Evolutionary conservation across 768 basidiomycete genomes (phyloP).

Genomic region (Hortiboletus flavorubellus): DNA sequence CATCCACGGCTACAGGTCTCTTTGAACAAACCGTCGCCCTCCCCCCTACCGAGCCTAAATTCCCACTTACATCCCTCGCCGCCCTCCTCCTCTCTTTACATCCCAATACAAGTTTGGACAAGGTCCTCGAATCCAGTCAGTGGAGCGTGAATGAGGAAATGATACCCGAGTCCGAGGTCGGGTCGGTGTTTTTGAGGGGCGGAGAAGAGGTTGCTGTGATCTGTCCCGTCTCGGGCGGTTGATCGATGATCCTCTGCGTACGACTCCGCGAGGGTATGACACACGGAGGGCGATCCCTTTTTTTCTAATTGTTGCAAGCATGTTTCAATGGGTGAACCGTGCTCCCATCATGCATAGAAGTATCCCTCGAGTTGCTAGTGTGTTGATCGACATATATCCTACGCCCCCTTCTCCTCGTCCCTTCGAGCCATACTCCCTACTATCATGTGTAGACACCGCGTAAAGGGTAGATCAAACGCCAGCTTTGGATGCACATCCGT

Average conservation of each 20-base stretch:
- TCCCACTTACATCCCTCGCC: slow-evolving; percentile 50
- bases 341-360: not conserved
- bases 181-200: slow-evolving; percentile 45
- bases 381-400: not conserved
- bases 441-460: slow-evolving; percentile 17
- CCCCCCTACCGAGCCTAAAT: slow-evolving; percentile 29
- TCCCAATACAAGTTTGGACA: slow-evolving; percentile 46
- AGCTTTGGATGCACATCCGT: slow-evolving; percentile 30
- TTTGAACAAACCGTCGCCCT: slow-evolving; percentile 52
- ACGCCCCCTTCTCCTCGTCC: not conserved
- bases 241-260: not conserved
- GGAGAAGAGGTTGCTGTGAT: slow-evolving; percentile 81
- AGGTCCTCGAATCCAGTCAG: slow-evolving; percentile 55
- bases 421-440: not conserved
- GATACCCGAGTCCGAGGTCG: slow-evolving; percentile 54
- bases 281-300: not conserved
- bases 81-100: slow-evolving; percentile 53
- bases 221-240: slow-evolving; percentile 81
- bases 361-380: too few species aligned
- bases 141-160: slow-evolving; percentile 85
- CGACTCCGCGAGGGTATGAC: not conserved
- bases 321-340: too few species aligned
- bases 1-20: slow-evolving; percentile 66
- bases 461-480: not conserved
- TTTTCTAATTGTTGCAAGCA: too few species aligned